Conservation (phyloP, 768 basidiomycete genomes). For the Tephrocybe rancida region DNA sequence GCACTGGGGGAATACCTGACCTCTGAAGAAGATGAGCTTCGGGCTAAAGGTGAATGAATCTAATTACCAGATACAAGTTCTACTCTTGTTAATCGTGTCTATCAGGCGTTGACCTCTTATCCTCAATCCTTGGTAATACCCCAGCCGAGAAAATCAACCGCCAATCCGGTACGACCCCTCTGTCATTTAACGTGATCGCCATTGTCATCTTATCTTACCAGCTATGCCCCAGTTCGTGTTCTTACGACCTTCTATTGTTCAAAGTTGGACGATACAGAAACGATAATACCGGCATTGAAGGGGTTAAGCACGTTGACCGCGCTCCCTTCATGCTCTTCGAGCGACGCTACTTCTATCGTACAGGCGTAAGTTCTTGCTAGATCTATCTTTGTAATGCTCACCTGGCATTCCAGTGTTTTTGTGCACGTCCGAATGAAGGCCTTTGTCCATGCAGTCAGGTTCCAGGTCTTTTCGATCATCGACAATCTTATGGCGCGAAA, state of each 20-base stretch:
- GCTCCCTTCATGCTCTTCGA: constrained; percentile 62
- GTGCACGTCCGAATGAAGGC: constrained; percentile 79
- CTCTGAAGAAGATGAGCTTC: constrained; percentile 75
- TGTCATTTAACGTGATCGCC: not conserved
- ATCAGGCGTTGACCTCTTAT: constrained; percentile 83
- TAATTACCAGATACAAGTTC: not conserved
- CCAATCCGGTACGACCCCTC: constrained; percentile 72
- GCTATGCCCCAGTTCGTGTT: constrained; percentile 63
- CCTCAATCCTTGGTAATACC: constrained; percentile 64
- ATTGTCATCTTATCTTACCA: constrained; percentile 12
- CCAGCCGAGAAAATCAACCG: constrained; percentile 68
- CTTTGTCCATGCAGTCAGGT: constrained; percentile 81
- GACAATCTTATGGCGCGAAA: constrained; percentile 76
- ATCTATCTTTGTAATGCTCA: not conserved
- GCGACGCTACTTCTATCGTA: constrained; percentile 63
- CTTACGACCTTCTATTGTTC: constrained; percentile 81
- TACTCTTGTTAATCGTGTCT: constrained; percentile 11
- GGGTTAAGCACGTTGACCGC: constrained; percentile 71
- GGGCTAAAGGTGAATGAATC: constrained; percentile 76
- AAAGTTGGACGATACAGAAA: constrained; percentile 86
- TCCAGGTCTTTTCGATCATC: constrained; percentile 78
- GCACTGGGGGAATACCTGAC: constrained; percentile 87
- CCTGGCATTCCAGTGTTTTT: constrained; percentile 58
- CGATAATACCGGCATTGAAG: constrained; percentile 78
- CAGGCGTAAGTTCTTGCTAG: constrained; percentile 48